Percentiles rank a stretch among this genome's conserved stretches.
phyloP scores from a whole-genome alignment of 257 asterid genomes.

The Solanum lignicaule region DNA sequence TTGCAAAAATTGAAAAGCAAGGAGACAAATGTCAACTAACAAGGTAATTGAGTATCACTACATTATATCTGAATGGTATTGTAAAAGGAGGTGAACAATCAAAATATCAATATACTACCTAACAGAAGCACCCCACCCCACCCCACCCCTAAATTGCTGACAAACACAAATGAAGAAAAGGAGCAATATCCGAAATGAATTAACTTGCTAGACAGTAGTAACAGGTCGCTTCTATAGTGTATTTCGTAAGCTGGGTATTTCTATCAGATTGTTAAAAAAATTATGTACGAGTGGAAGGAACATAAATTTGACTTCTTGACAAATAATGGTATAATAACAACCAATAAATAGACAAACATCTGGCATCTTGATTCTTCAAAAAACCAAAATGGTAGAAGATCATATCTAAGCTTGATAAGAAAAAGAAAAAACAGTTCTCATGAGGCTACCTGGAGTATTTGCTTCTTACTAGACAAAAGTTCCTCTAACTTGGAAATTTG shows the following conservation, averaged over 20 bases:
- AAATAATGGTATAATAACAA: neutral
- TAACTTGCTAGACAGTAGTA: neutral
- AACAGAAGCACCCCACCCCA: neutral
- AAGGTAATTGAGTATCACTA: neutral
- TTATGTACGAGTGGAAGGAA: neutral
- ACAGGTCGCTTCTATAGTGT: neutral
- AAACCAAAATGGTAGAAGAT: neutral
- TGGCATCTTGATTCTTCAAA: neutral
- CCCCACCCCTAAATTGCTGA: neutral
- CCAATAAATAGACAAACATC: neutral
- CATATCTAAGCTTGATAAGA: neutral
- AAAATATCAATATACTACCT: neutral
- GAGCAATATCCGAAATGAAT: neutral
- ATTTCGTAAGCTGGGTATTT: neutral
- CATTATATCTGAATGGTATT: neutral
- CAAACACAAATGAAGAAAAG: neutral
- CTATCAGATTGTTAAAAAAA: neutral
- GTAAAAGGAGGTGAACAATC: neutral
- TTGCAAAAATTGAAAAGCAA: neutral
- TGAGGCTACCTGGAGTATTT: slow-evolving; percentile 59
- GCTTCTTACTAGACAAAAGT: slow-evolving; percentile 73
- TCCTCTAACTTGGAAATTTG: slow-evolving; percentile 73
- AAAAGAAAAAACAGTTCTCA: neutral
- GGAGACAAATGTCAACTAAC: neutral
- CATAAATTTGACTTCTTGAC: neutral